Base-by-base conservation (phyloP, 176 grass and related monocot species). In the Metroxylon sagu region DNA sequence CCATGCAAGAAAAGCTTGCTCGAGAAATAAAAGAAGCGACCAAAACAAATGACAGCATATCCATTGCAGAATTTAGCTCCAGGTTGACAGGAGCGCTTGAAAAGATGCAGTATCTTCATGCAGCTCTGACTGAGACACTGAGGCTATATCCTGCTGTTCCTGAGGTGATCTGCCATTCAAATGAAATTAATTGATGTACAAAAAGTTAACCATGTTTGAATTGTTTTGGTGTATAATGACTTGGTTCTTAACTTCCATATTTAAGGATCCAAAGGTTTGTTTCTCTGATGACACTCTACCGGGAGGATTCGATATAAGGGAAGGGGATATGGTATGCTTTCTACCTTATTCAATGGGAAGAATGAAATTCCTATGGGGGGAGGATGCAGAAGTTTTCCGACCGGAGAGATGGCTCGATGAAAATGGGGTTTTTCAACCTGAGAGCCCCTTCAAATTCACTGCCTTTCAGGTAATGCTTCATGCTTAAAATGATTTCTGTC, bases 61-160 rank as follows among this genome's bases (percentile, higher is more conserved):
- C 48, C 4, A 79, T 64, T 0, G 55, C 54, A n/a, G 31, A 54
- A 4, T 83, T 80, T 69, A 63, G 30, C 10, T 26, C 19, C 69
- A 79, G 27, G 71, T 68, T 90, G 50, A 73, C 77, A 0, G 68
- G 78, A 29, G 48, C 71, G 27, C 72, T 85, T 6, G 66, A 76
- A 29, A 76, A 82, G 53, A 79, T 90, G 82, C 71, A 82, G n/a
- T 90, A 79, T 35, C 78, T 90, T 10, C 78, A 85, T 4, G 82
- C 82, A 18, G 49, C 75, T 0, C 50, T 90, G 17, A 50, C 82
- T 2, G 87, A 90, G 71, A 85, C 87, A 3, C 71, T 90, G 3
- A 80, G 87, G 25, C 15, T 85, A n/a, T 85, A 85, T 79, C 87
- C 87, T 66, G 82, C 79, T 27, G 58, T 90, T 70, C 82, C 87